These are phyloP conservation scores for Phragmites australis DNA, from an alignment of 176 grass and related monocot species.

Conservation along the genomic window DNA sequence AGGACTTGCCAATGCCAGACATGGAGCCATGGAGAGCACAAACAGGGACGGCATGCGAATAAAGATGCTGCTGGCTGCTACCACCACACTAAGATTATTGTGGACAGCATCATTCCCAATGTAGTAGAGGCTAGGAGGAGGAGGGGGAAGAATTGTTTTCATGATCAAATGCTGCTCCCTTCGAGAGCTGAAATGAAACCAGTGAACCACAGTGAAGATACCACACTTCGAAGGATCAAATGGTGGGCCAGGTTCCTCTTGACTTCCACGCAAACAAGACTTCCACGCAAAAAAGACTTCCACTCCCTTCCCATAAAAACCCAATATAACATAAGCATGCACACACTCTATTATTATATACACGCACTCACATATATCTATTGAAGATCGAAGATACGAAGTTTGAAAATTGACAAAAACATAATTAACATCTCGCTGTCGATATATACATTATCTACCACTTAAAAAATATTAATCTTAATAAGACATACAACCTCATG, in stretches of 20 bases:
- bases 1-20: slow-evolving; percentile 1
- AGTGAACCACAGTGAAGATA: slow-evolving; percentile 41
- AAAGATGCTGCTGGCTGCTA: slow-evolving; percentile 27
- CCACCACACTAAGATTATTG: slow-evolving; percentile 38
- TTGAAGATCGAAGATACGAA: too few species aligned
- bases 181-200: neutral
- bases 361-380: too few species aligned
- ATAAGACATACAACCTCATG: too few species aligned
- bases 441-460: too few species aligned
- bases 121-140: neutral
- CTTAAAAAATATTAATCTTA: too few species aligned
- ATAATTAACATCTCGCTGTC: too few species aligned
- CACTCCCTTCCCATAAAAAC: neutral
- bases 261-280: slow-evolving; percentile 22
- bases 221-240: slow-evolving; percentile 23
- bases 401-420: too few species aligned
- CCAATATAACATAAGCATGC: too few species aligned
- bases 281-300: neutral
- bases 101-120: slow-evolving; percentile 29
- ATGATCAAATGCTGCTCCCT: slow-evolving; percentile 35
- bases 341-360: too few species aligned
- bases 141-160: too few species aligned
- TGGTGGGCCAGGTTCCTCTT: slow-evolving; percentile 8
- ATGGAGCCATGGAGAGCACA: neutral
- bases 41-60: slow-evolving; percentile 36